These are phyloP conservation scores for Aspergillus cavernicola DNA, from an alignment of 495 filamentous ascomycete species.

Conservation along the genomic window DNA sequence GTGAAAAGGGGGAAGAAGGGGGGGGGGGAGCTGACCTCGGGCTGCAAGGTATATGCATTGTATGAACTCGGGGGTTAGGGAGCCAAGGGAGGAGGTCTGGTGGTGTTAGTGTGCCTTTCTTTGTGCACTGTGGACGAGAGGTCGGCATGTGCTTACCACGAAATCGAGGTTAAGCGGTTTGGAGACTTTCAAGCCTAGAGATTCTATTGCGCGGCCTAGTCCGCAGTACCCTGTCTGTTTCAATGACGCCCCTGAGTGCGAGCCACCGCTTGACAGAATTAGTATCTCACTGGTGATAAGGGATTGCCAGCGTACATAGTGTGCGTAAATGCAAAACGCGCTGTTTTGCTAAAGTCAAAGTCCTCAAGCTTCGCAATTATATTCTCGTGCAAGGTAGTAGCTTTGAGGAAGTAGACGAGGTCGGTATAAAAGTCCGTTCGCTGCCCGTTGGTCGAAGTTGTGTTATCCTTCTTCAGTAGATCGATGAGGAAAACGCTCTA, in stretches of 20 bases:
- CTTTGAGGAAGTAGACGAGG: slow-evolving; percentile 64
- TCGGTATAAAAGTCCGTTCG: slow-evolving; percentile 63
- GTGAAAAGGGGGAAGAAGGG: background rate
- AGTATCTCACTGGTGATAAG: background rate
- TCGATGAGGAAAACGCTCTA: slow-evolving; percentile 78
- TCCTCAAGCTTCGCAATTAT: slow-evolving; percentile 56
- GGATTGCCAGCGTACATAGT: slow-evolving; percentile 48
- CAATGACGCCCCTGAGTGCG: slow-evolving; percentile 50
- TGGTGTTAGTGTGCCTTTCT: slow-evolving; percentile 8
- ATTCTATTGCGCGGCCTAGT: slow-evolving; percentile 56
- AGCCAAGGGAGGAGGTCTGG: slow-evolving; percentile 76
- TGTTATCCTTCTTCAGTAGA: slow-evolving; percentile 54
- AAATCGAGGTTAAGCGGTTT: slow-evolving; percentile 56
- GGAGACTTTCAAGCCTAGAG: slow-evolving; percentile 50
- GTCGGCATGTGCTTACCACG: slow-evolving; percentile 37
- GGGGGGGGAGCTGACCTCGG: slow-evolving; percentile 50
- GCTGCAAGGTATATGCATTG: slow-evolving; percentile 70
- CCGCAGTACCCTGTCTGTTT: slow-evolving; percentile 66
- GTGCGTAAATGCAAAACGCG: slow-evolving; percentile 72
- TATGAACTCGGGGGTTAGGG: slow-evolving; percentile 64
- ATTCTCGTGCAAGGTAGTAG: slow-evolving; percentile 59
- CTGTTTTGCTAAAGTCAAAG: slow-evolving; percentile 74
- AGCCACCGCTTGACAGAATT: slow-evolving; percentile 42
- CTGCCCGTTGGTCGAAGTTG: slow-evolving; percentile 26
- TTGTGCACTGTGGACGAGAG: background rate